Evolutionary conservation across 306 rosid genomes (phyloP).

Genomic region (Gillenia trifoliata): DNA sequence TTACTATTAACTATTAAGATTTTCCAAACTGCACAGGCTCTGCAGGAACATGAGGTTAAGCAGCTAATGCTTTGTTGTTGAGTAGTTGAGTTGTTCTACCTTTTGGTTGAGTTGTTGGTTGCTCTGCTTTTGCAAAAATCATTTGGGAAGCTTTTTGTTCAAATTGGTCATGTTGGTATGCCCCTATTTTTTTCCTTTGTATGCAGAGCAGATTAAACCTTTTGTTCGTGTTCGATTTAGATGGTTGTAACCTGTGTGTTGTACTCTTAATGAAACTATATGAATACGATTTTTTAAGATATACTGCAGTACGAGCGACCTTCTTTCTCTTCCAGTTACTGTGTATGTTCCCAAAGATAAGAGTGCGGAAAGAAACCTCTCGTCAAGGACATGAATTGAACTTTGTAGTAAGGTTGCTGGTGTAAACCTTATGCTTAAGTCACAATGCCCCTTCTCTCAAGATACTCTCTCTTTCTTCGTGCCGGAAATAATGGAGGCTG

Average conservation of each 20-base stretch:
- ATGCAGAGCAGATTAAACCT: neutral
- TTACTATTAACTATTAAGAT: neutral
- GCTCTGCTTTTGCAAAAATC: slow-evolving; percentile 21
- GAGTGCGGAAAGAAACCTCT: slow-evolving; percentile 46
- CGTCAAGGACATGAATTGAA: slow-evolving; percentile 88
- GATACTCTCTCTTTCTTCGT: neutral
- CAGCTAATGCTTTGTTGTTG: neutral
- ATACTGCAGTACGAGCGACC: neutral
- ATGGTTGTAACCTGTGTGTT: neutral
- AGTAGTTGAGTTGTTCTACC: neutral
- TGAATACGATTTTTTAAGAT: neutral
- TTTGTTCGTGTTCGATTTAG: neutral
- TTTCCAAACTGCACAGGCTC: too few relatives aligned
- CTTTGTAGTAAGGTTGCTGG: slow-evolving; percentile 41
- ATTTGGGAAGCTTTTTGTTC: slow-evolving; percentile 44
- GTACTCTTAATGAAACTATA: neutral
- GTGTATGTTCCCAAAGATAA: slow-evolving; percentile 67
- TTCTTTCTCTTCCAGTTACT: slow-evolving; percentile 46
- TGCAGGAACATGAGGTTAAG: neutral
- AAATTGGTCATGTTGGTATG: slow-evolving; percentile 50
- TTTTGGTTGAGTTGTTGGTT: neutral
- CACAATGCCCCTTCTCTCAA: neutral
- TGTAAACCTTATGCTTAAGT: slow-evolving; percentile 25
- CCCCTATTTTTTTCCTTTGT: neutral
- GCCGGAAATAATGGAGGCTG: too few relatives aligned